Evolutionary conservation across 306 rosid genomes (phyloP), one percentile per base, ranked within the genome.

Genomic region (Pachyrhizus erosus): DNA sequence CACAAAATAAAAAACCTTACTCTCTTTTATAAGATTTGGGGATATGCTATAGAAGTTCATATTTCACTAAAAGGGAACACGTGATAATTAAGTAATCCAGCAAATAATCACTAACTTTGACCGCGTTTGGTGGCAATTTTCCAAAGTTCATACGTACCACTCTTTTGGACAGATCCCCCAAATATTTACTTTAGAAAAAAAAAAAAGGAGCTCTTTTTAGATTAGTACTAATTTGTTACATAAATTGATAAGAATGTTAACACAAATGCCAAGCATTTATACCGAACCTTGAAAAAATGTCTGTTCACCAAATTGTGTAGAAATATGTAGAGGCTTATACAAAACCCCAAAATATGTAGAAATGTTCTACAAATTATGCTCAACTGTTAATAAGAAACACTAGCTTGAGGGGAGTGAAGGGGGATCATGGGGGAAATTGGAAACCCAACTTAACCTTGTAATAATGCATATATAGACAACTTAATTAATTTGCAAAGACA

Each of bases 101-200:
- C 77, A 71, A 61, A 70, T 75, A 72, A 76, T 85, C 83, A 66
- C 81, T 11, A 20, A 20, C 75, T 82, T 82, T 82, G 86, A 86
- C 79, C 79, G 65, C 40, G 26, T 78, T 82, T 82, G 79, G 79
- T 82, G 86, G 82, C 76, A 58, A 68, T 39, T 78, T 86, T 73
- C 65, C 29, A 67, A 82, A 75, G 55, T 29, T 67, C 65, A 74
- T 46, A 23, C 10, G 29, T 21, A 46, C 66, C 29, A 2, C 10
- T 52, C 82, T 65, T 86, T 86, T 57, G 75, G 24, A 39, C 79
- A 69, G 61, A 77, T 81, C 58, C 20, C 65, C 71, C 46, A 51
- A 46, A 64, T n/a, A 46, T 34, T 18, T 34, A 43, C 12, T 17
- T 75, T 2, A 14, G 3, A 14, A 66, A 17, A 21, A 1, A 24